Evolutionary conservation across 1,284 basidiomycete genomes (phyloP).

Genomic region (Cryptococcus neoformans): DNA sequence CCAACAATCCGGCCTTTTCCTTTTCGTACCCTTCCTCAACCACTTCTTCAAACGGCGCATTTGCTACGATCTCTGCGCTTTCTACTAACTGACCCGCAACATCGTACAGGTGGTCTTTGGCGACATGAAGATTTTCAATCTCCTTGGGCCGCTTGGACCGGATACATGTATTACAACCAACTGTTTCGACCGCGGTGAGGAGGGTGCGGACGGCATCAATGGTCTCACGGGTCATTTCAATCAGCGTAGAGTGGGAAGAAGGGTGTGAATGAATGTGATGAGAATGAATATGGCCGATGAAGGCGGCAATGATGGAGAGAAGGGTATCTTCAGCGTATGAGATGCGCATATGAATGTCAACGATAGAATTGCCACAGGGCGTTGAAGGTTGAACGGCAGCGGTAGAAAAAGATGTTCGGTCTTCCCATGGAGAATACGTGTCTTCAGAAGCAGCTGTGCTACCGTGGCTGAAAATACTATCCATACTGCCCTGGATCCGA

Average conservation of each 20-base stretch:
- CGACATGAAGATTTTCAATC: constrained; percentile 60
- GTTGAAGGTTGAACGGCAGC: constrained; percentile 1
- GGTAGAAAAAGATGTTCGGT: constrained; percentile 11
- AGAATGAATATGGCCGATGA: constrained; percentile 94
- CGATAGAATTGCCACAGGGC: constrained; percentile 5
- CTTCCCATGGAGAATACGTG: constrained; percentile 12
- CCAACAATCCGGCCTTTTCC: constrained; percentile 67
- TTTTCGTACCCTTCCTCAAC: constrained; percentile 67
- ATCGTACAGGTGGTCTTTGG: constrained; percentile 79
- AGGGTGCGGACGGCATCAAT: constrained; percentile 90
- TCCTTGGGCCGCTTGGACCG: constrained; percentile 50
- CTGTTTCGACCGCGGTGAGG: constrained; percentile 86
- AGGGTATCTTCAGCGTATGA: constrained; percentile 79
- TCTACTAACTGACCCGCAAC: constrained; percentile 85
- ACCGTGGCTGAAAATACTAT: constrained; percentile 17
- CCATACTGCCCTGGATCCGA: constrained; percentile 22
- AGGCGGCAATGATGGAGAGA: constrained; percentile 89
- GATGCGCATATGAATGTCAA: constrained; percentile 45
- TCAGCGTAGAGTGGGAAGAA: constrained; percentile 86
- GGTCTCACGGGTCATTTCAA: constrained; percentile 89
- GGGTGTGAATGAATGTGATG: constrained; percentile 85
- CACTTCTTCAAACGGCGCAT: constrained; percentile 53
- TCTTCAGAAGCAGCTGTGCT: constrained; percentile 15
- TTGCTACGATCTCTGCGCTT: constrained; percentile 65
- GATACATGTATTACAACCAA: constrained; percentile 59